Evolutionary conservation across 2,329 filamentous ascomycete genomes (phyloP).

Genomic region (Trichoderma gracile): DNA sequence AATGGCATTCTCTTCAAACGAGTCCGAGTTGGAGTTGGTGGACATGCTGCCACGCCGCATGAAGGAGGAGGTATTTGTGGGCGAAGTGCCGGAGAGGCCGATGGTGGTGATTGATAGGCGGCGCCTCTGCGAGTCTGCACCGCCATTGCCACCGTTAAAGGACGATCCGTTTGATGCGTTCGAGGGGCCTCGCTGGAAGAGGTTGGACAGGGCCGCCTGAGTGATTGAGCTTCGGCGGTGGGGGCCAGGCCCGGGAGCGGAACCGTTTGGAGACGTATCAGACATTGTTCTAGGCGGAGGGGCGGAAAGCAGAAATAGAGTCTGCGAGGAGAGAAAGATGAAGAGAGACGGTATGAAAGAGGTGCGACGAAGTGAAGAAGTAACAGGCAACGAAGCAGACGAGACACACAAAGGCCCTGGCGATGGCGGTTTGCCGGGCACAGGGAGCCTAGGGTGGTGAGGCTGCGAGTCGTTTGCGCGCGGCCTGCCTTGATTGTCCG

Average conservation of each 20-base stretch:
- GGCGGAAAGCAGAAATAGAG: not conserved
- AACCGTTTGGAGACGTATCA: slow-evolving; percentile 39
- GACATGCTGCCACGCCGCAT: slow-evolving; percentile 68
- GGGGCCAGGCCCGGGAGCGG: slow-evolving; percentile 39
- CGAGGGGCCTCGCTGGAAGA: slow-evolving; percentile 61
- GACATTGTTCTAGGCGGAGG: slow-evolving; percentile 37
- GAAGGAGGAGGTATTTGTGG: slow-evolving; percentile 55
- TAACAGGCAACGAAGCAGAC: not conserved
- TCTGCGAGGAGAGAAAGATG: slow-evolving; percentile 3
- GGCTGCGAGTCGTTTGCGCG: slow-evolving; percentile 8
- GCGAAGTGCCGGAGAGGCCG: slow-evolving; percentile 70
- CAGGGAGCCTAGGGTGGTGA: slow-evolving; percentile 3
- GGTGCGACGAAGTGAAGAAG: not conserved
- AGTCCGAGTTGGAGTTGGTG: slow-evolving; percentile 65
- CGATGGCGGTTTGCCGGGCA: slow-evolving; percentile 7
- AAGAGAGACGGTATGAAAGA: slow-evolving; percentile 8
- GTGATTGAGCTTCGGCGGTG: slow-evolving; percentile 59
- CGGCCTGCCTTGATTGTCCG: not conserved
- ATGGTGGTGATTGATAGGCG: slow-evolving; percentile 74
- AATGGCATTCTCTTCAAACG: slow-evolving; percentile 70
- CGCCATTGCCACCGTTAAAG: slow-evolving; percentile 49
- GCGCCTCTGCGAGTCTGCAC: slow-evolving; percentile 59
- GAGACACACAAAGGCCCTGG: not conserved
- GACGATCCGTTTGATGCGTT: slow-evolving; percentile 46
- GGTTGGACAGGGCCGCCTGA: slow-evolving; percentile 56